phyloP scores from a whole-genome alignment of 768 basidiomycete genomes.

The Hemileccinum rubropunctum region DNA sequence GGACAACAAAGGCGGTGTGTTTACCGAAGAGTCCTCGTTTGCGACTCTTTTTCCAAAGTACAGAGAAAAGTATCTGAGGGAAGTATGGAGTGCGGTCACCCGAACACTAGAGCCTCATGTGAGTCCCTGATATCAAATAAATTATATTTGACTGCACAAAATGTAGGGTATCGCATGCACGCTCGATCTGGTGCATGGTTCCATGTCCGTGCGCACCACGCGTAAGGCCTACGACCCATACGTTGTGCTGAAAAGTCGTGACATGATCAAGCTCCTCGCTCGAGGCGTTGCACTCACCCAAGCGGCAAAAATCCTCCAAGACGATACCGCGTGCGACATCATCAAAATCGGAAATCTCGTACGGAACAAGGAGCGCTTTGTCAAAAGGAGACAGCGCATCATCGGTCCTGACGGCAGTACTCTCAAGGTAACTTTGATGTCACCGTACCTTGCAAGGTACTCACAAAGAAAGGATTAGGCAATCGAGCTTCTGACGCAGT shows the following conservation, averaged over 20 bases:
- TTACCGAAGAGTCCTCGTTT: conserved; percentile 96
- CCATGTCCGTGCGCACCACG: conserved; percentile 96
- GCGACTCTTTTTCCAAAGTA: conserved; percentile 99
- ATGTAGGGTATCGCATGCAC: conserved; percentile 83
- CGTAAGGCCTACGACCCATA: conserved; percentile 98
- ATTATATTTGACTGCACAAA: conserved; percentile 1
- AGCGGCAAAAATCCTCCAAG: conserved; percentile 88
- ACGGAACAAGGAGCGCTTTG: conserved; percentile 94
- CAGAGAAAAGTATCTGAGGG: conserved; percentile 92
- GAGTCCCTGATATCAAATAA: conserved; percentile 20
- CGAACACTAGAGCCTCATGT: conserved; percentile 80
- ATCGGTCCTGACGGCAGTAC: conserved; percentile 98
- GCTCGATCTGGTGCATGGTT: conserved; percentile 92
- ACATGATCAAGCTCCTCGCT: conserved; percentile 92
- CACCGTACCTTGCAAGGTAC: neutral
- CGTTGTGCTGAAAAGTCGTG: conserved; percentile 91
- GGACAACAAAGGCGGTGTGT: conserved; percentile 80
- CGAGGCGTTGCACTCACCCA: conserved; percentile 85
- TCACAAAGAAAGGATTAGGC: conserved; percentile 53
- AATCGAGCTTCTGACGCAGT: conserved; percentile 93
- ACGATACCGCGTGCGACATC: conserved; percentile 90
- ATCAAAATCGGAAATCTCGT: conserved; percentile 97
- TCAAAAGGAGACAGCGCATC: conserved; percentile 92
- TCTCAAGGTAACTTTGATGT: conserved; percentile 63
- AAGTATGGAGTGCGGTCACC: conserved; percentile 92